Evolutionary conservation across 2,329 filamentous ascomycete genomes (phyloP).

Genomic region (Lecanoromycetidae sp.): DNA sequence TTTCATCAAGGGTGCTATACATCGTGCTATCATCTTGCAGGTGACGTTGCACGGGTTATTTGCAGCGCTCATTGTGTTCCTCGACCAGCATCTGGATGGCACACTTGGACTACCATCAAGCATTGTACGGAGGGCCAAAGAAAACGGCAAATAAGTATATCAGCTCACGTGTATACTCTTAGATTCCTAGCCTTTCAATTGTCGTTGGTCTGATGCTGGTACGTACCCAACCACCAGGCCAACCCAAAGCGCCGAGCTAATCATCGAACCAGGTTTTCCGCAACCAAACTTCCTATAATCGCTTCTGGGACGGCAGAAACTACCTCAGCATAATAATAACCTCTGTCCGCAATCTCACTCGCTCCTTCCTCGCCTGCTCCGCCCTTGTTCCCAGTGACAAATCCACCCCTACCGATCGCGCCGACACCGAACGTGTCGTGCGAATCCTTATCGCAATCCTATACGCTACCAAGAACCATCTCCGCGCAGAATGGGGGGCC

Average conservation of each 20-base stretch:
- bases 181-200: constrained; percentile 51
- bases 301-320: constrained; percentile 51
- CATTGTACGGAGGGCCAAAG: constrained; percentile 38
- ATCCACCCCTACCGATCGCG: constrained; percentile 31
- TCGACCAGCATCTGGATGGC: constrained; percentile 41
- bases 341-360: constrained; percentile 46
- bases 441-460: constrained; percentile 49
- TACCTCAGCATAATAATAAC: constrained; percentile 46
- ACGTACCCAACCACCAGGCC: not conserved
- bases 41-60: constrained; percentile 47
- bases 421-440: constrained; percentile 48
- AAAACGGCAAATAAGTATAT: not conserved
- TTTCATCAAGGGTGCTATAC: constrained; percentile 53
- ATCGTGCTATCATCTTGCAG: constrained; percentile 45
- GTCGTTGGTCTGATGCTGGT: constrained; percentile 53
- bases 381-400: constrained; percentile 20
- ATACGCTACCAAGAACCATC: constrained; percentile 52
- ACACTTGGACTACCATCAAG: constrained; percentile 44
- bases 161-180: not conserved
- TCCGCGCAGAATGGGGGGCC: constrained; percentile 50
- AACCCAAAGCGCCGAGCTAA: not conserved
- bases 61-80: constrained; percentile 45
- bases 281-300: constrained; percentile 51
- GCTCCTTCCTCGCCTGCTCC: constrained; percentile 42
- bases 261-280: constrained; percentile 41